Percentiles rank a stretch among this genome's conserved stretches.
These are phyloP conservation scores for Eucalyptus decipiens DNA, from an alignment of 345 rosid genomes.

Conservation along the genomic window DNA sequence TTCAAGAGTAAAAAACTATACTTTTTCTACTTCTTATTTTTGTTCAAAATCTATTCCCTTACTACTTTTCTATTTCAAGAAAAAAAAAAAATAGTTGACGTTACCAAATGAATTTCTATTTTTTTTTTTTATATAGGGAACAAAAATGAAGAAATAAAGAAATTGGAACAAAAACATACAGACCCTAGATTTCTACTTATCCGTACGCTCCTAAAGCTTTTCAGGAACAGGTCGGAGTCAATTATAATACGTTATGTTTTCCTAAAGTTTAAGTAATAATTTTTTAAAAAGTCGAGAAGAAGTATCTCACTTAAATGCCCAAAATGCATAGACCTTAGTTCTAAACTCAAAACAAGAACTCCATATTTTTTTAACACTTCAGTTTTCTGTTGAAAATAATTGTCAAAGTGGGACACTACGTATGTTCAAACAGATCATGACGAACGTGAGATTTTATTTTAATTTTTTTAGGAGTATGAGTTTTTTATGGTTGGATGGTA, in stretches of 20 bases:
- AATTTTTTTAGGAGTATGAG: too few relatives aligned
- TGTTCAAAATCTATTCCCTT: too few relatives aligned
- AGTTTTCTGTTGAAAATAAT: not conserved
- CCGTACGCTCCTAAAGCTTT: not conserved
- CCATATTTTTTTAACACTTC: not conserved
- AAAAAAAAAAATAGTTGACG: fast-evolving
- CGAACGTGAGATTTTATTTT: not conserved
- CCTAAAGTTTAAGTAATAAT: not conserved
- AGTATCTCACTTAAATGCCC: not conserved
- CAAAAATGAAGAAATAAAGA: too few relatives aligned
- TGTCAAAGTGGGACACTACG: not conserved
- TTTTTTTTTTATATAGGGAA: too few relatives aligned
- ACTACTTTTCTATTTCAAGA: too few relatives aligned
- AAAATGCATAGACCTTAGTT: not conserved
- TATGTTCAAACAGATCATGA: not conserved
- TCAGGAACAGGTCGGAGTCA: not conserved
- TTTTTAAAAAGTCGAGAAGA: not conserved
- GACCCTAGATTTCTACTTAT: not conserved
- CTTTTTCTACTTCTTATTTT: too few relatives aligned
- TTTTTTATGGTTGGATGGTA: not conserved
- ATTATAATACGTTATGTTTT: not conserved
- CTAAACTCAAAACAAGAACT: not conserved
- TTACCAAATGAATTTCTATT: fast-evolving
- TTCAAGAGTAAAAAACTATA: fast-evolving
- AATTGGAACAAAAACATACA: too few relatives aligned